Evolutionary conservation across 176 grass and related monocot genomes (phyloP), one percentile per base, ranked within the genome.

Genomic region (Guadua angustifolia): DNA sequence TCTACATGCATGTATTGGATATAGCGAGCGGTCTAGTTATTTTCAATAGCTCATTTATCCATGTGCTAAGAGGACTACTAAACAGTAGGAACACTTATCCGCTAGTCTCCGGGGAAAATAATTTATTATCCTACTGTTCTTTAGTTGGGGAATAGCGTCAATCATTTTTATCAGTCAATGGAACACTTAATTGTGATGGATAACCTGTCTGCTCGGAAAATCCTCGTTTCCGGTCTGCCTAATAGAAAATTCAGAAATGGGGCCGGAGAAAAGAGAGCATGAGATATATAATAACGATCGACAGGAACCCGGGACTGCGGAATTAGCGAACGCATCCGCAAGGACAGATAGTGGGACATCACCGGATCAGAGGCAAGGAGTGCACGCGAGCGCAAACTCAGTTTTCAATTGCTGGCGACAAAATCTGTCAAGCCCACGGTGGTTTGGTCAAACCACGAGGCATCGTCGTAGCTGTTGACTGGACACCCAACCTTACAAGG

Each of bases 361-460:
- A 3, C 47, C 66, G 6, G 59, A n/a, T n/a, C n/a, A 18, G 64
- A 74, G 10, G 63, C 70, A n/a, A 22, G 33, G 81, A 65, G 88
- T 77, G 88, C 88, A 89, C 83, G 88, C 88, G 53, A 89, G 88
- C 83, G 66, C 78, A 86, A 89, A 2, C 78, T 24, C 62, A 0
- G 9, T 72, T 62, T 63, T 5, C 45, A 52, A n/a, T 46, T 46
- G 50, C 21, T 44, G 10, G 63, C 73, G 49, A 79, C 67, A n/a
- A 58, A 11, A 57, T 6, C 52, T 10, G 80, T 84, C 74, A 84
- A 84, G 38, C 57, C 38, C 9, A 16, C 57, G 45, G 10, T 79
- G 26, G 49, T 14, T 26, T 18, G 69, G 76, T 85, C 87, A 89
- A n/a, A 89, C 6, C 39, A 36, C 53, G 72, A 19, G 7, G 75